Percentiles rank a stretch among this genome's conserved stretches.
Conservation (phyloP, 2,329 filamentous ascomycete genomes). For the Orbilia brochopaga region DNA sequence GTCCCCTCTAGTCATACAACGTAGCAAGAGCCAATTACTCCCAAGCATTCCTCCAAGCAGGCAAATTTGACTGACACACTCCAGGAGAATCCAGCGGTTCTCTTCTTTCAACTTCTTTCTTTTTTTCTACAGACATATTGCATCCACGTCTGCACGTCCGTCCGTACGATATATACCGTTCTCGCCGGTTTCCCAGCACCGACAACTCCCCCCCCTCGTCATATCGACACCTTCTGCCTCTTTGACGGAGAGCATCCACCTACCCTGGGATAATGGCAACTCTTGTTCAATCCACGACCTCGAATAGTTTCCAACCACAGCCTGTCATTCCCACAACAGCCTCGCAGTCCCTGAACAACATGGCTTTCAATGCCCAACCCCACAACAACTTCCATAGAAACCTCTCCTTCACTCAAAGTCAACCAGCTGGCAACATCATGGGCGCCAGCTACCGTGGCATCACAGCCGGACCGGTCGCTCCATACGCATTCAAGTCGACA, state of each 20-base stretch:
- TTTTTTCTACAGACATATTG: background rate
- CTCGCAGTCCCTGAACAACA: constrained; percentile 70
- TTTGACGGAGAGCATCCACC: background rate
- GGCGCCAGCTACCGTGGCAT: constrained; percentile 63
- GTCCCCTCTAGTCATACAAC: background rate
- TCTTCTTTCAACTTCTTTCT: constrained; percentile 5
- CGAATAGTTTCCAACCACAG: constrained; percentile 66
- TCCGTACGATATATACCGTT: background rate
- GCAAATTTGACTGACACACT: constrained; percentile 1
- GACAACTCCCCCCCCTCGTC: constrained; percentile 19
- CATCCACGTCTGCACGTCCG: too few species aligned
- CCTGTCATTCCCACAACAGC: constrained; percentile 73
- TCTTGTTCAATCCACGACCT: constrained; percentile 70
- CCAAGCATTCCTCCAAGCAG: constrained; percentile 5
- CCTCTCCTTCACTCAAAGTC: constrained; percentile 61
- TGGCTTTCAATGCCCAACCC: constrained; percentile 64
- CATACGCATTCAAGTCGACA: constrained; percentile 75
- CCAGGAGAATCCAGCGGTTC: background rate
- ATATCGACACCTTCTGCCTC: constrained; percentile 3
- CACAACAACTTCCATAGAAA: constrained; percentile 55
- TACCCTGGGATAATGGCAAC: constrained; percentile 69
- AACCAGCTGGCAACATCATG: constrained; percentile 62
- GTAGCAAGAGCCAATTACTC: background rate
- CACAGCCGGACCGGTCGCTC: constrained; percentile 68
- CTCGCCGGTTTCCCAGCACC: background rate